Conservation (phyloP, 2,329 filamentous ascomycete species). For the Clarireedia hainanense region DNA sequence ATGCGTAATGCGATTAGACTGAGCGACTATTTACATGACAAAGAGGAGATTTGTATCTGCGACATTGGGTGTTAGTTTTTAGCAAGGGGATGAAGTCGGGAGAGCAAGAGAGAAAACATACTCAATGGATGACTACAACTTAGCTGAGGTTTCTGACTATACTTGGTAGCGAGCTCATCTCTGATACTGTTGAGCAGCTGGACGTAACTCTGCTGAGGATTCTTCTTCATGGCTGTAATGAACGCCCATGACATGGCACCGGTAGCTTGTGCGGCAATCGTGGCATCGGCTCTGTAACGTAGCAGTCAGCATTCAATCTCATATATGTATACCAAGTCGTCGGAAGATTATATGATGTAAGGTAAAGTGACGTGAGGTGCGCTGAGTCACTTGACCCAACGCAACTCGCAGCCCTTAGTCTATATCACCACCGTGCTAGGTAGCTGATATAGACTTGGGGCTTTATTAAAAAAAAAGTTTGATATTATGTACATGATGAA, state of each 20-base stretch:
- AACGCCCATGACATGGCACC: constrained; percentile 99
- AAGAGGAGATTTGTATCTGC: constrained; percentile 56
- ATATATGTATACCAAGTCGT: background rate
- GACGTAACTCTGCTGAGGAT: constrained; percentile 92
- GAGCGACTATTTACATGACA: constrained; percentile 42
- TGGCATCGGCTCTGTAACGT: constrained; percentile 68
- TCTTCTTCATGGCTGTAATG: constrained; percentile 82
- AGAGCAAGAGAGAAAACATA: constrained; percentile 34
- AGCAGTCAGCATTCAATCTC: constrained; percentile 5
- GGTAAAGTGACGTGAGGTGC: background rate
- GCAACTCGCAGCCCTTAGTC: constrained; percentile 28
- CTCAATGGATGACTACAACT: constrained; percentile 93
- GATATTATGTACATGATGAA: constrained; percentile 11
- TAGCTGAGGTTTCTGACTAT: constrained; percentile 90
- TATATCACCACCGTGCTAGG: constrained; percentile 23
- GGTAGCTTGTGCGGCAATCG: constrained; percentile 75
- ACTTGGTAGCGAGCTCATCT: constrained; percentile 78
- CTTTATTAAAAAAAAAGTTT: constrained; percentile 15
- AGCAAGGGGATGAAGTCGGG: background rate
- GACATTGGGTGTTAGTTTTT: constrained; percentile 13
- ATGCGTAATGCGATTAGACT: background rate
- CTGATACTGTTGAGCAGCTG: constrained; percentile 93
- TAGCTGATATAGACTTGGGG: constrained; percentile 21
- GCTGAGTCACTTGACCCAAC: constrained; percentile 23
- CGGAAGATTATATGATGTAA: background rate